Percentiles rank a stretch among this genome's conserved stretches.
Conservation (phyloP, 176 grass and related monocot species). For the Cenchrus americanus region DNA sequence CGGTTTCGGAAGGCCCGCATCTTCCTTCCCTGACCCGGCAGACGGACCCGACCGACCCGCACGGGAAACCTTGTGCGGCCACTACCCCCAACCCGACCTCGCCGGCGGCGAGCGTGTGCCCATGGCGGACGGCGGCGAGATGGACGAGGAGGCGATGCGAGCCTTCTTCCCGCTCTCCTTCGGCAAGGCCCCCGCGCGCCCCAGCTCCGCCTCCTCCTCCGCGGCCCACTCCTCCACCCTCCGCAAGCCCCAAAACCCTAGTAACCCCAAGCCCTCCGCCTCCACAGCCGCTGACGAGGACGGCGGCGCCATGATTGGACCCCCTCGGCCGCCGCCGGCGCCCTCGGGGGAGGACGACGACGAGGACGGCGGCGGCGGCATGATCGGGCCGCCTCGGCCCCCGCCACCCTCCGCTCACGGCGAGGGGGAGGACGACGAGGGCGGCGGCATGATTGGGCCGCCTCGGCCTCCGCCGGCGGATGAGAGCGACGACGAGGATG, state of each 20-base stretch:
- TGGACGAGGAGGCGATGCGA: constrained; percentile 89
- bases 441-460: constrained; percentile 66
- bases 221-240: constrained; percentile 71
- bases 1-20: too few species aligned
- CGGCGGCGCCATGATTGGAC: constrained; percentile 10
- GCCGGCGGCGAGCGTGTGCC: constrained; percentile 32
- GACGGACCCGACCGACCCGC: neutral
- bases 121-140: constrained; percentile 53
- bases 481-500: constrained; percentile 35
- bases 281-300: constrained; percentile 26
- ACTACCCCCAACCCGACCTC: constrained; percentile 5
- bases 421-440: constrained; percentile 49
- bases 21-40: too few species aligned
- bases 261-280: constrained; percentile 26
- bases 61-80: neutral
- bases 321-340: constrained; percentile 34
- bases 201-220: constrained; percentile 42
- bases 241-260: constrained; percentile 67
- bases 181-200: constrained; percentile 64
- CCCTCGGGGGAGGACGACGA: neutral
- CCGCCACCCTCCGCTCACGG: constrained; percentile 28
- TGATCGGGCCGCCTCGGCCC: constrained; percentile 53
- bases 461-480: constrained; percentile 49
- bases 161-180: constrained; percentile 86
- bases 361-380: constrained; percentile 8